Conservation (phyloP, 2,329 filamentous ascomycete species). For the Sclerotinia minor region DNA sequence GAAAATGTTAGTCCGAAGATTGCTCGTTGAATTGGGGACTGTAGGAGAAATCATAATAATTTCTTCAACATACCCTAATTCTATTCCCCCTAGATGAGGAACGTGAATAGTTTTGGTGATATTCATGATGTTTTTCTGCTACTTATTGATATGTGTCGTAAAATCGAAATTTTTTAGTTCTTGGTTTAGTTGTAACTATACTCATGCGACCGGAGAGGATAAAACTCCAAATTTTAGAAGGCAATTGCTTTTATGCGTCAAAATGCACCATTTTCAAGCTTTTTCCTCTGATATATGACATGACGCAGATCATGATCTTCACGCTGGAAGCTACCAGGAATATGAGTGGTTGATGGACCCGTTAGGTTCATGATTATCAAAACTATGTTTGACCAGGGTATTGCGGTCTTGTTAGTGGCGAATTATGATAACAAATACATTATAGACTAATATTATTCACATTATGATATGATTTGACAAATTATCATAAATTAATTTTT, state of each 20-base stretch:
- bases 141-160: background rate
- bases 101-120: conserved; percentile 47
- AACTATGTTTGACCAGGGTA: too few species aligned
- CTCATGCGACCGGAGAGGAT: background rate
- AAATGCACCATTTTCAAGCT: too few species aligned
- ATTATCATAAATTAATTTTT: too few species aligned
- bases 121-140: conserved; percentile 20
- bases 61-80: conserved; percentile 45
- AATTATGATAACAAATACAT: too few species aligned
- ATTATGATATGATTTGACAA: too few species aligned
- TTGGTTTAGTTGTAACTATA: background rate
- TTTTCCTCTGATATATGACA: background rate
- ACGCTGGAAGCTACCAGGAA: background rate
- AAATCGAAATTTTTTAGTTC: background rate
- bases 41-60: background rate
- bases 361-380: too few species aligned
- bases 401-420: too few species aligned
- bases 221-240: too few species aligned
- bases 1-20: background rate
- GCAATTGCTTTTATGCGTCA: too few species aligned
- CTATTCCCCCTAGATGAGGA: conserved; percentile 51
- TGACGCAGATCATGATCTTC: background rate
- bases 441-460: too few species aligned
- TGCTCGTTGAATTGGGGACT: too few species aligned
- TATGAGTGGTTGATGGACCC: background rate